Conservation (phyloP, 176 grass and related monocot species). For the Eremochloa ophiuroides region DNA sequence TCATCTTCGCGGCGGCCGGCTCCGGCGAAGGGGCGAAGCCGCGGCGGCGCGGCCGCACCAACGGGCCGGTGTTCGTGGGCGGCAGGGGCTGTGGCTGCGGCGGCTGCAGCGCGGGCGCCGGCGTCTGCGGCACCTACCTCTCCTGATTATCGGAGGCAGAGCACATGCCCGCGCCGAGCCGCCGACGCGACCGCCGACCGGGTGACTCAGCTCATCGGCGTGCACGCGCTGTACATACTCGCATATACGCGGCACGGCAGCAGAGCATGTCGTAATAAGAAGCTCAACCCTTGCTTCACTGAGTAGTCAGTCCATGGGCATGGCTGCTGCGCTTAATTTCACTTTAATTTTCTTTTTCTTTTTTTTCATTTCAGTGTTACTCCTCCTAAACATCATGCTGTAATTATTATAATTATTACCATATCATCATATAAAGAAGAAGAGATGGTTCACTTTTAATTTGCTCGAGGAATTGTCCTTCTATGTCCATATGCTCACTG, state of each 20-base stretch:
- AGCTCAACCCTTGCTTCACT: background rate
- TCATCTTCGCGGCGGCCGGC: constrained; percentile 43
- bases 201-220: background rate
- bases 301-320: background rate
- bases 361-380: background rate
- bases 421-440: background rate
- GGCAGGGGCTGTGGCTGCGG: constrained; percentile 49
- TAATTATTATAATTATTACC: background rate
- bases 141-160: constrained; percentile 26
- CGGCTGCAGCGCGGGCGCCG: constrained; percentile 28
- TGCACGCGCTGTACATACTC: background rate
- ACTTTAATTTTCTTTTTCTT: background rate
- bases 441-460: background rate
- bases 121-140: constrained; percentile 60
- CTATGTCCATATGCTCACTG: background rate
- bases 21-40: background rate
- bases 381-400: background rate
- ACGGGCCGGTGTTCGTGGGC: constrained; percentile 40
- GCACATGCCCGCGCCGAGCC: background rate
- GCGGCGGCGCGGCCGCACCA: background rate
- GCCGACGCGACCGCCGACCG: background rate
- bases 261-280: background rate
- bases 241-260: too few species aligned
- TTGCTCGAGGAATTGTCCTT: background rate
- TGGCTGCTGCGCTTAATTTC: background rate